Evolutionary conservation across 2,329 filamentous ascomycete genomes (phyloP).

Genomic region (Sporothrix brasiliensis): DNA sequence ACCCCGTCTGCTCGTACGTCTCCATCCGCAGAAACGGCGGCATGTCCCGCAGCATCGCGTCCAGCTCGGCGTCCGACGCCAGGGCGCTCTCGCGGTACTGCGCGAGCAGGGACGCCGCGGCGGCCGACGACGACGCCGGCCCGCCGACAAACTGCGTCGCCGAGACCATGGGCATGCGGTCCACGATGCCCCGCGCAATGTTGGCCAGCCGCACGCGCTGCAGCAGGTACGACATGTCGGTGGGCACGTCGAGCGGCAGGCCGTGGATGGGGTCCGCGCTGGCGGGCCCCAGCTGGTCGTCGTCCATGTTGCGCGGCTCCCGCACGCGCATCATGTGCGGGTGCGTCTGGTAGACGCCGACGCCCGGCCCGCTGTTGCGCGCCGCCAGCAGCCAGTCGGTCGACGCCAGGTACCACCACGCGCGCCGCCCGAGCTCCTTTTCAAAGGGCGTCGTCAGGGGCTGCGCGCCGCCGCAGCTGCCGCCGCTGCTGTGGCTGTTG

Average conservation of each 20-base stretch:
- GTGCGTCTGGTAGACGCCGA: constrained; percentile 49
- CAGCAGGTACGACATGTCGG: constrained; percentile 50
- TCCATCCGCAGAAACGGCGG: constrained; percentile 47
- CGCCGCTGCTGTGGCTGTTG: too few species aligned
- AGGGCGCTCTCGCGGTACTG: constrained; percentile 33
- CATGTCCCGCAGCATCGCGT: constrained; percentile 40
- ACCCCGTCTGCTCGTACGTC: constrained; percentile 22
- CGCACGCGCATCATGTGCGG: constrained; percentile 48
- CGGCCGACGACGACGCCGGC: not conserved
- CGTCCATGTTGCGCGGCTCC: constrained; percentile 48
- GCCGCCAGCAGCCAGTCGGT: constrained; percentile 47
- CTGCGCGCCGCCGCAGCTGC: too few species aligned
- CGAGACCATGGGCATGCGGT: constrained; percentile 37
- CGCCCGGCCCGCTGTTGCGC: constrained; percentile 43
- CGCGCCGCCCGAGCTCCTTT: constrained; percentile 45
- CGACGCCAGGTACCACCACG: constrained; percentile 49
- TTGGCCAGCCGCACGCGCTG: constrained; percentile 48
- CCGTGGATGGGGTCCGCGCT: not conserved
- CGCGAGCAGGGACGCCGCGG: not conserved
- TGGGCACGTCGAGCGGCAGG: constrained; percentile 44
- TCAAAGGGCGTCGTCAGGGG: constrained; percentile 10
- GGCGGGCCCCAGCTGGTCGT: constrained; percentile 42
- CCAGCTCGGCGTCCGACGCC: constrained; percentile 38
- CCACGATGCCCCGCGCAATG: constrained; percentile 47
- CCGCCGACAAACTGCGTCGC: constrained; percentile 10